Base-by-base conservation (phyloP, 2,329 filamentous ascomycete species). In the Alternaria consortialis region DNA sequence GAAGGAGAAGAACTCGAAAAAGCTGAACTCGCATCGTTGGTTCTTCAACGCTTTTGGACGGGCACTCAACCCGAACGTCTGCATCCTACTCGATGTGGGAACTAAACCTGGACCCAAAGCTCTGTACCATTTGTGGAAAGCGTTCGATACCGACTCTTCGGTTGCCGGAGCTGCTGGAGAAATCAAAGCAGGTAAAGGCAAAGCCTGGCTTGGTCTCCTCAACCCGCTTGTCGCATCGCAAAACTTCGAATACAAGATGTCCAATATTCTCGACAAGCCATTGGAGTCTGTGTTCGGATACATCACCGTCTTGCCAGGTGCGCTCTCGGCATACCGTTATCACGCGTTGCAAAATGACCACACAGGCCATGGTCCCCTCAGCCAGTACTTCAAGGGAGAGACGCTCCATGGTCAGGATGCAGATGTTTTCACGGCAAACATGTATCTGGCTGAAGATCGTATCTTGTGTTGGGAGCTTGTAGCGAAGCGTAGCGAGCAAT, bases 181-280 rank as follows among this genome's bases (percentile, higher is more conserved):
- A 79, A 99, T 99, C 80, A 97, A 94, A 77, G 95, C 95, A 0
- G 97, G 97, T 81, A 97, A 97, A 78, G 95, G 95, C 7, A 92
- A 90, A 68, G 89, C 87, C 25, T 94, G 93, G 74, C 83, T 88
- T 5, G 93, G 94, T 64, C 85, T 99, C 15, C 83, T 99, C 46
- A 99, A 99, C 73, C 95, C 95, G 0, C 84, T 99, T 6, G 94
- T 99, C 15, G 95, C 95, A 0, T 97, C 93, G 46, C 95, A 99
- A 74, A 99, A 99, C 77, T 99, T 99, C 69, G 95, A 99, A 83
- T 99, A 99, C 84, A 99, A 99, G 80, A 97, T 99, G 93, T 97
- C 93, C 40, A 99, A 99, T 73, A 99, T 99, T 72, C 85, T 99
- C 27, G 95, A 99, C 78, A 99, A 99, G 79, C 95, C 95, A 0